phyloP scores from a whole-genome alignment of 108 stramenopile species.

The Stephanodiscus triporus region DNA sequence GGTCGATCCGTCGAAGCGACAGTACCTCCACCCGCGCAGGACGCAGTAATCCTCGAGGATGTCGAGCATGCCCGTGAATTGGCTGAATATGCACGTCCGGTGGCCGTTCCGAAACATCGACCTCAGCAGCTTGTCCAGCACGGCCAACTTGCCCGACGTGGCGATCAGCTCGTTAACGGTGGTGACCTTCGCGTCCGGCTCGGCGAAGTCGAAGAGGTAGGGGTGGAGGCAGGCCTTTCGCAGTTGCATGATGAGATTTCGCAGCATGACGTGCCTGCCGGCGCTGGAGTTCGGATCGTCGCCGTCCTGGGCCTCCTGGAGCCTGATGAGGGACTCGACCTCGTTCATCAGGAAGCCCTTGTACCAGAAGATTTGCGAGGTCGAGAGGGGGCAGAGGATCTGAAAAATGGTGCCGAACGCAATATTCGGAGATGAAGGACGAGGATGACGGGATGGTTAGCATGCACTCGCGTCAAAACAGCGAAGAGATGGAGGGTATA shows the following conservation, averaged over 20 bases:
- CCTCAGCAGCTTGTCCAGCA: slow-evolving; percentile 76
- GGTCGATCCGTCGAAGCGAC: slow-evolving; percentile 80
- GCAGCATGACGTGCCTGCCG: slow-evolving; percentile 29
- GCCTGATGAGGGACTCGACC: slow-evolving; percentile 36
- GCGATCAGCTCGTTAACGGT: slow-evolving; percentile 69
- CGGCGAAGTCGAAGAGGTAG: slow-evolving; percentile 74
- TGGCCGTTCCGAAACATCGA: slow-evolving; percentile 69
- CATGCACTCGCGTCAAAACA: neutral
- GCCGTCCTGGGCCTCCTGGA: slow-evolving; percentile 23
- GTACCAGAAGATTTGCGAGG: slow-evolving; percentile 69
- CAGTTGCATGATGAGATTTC: slow-evolving; percentile 78
- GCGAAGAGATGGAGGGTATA: too few relatives aligned
- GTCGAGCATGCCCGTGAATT: slow-evolving; percentile 89
- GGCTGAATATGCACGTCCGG: slow-evolving; percentile 89
- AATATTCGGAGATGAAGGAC: neutral
- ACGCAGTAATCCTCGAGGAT: slow-evolving; percentile 89
- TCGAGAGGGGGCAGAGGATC: slow-evolving; percentile 67
- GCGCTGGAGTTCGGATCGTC: slow-evolving; percentile 2
- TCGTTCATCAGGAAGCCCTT: slow-evolving; percentile 74
- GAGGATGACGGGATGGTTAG: slow-evolving; percentile 6
- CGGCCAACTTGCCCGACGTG: slow-evolving; percentile 78
- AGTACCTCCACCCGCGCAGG: slow-evolving; percentile 79
- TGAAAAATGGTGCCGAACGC: neutral
- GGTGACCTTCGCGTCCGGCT: slow-evolving; percentile 54
- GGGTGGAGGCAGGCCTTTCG: slow-evolving; percentile 79